Evolutionary conservation across 192 early-diverging fungal genomes (phyloP), one percentile per base, ranked within the genome.

Genomic region (Umbelopsis ramanniana): DNA sequence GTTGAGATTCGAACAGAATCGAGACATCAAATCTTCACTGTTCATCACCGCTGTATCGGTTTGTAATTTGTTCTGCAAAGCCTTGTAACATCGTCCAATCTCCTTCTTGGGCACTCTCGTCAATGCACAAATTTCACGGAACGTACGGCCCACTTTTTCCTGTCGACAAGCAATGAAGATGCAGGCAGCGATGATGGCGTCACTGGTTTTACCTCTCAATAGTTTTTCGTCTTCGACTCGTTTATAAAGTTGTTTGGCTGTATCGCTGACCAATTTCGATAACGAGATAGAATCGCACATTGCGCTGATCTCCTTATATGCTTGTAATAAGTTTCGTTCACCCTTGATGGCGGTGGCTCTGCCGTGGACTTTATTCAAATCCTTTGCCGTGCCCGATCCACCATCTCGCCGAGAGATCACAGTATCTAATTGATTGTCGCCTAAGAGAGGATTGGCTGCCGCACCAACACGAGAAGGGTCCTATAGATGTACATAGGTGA

Each of bases 51-150:
- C 77, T 45, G 93, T 81, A 66, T 82, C 86, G 10, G 87, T 90
- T 63, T 85, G 81, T 43, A 86, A 79, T 12, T 83, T 86, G 6
- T 78, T 69, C 70, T 89, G 87, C 23, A 94, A 54, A 2, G 85
- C 71, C 76, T 93, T 93, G 80, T 88, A 94, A 52, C 89, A 91
- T 45, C 95, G 84, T 3, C 96, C 95, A 81, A 97, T 96, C 53
- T 97, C 96, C 74, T 95, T 97, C 75, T 96, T 96, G 29, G 94
- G 91, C 15, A 99, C 95, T 33, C 91, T 88, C 0, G 95, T 97
- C 67, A 95, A 70, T 3, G 91, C 90, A 71, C 92, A 94, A 60
- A 98, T 95, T 79, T 99, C 96, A 74, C 95, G 94, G 78, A 97
- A 97, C 5, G 97, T 97, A 71, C 97, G 88, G 7, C 89, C 90